Conservation (phyloP, 78 protist species). For the Cavenderia fasciculata region DNA sequence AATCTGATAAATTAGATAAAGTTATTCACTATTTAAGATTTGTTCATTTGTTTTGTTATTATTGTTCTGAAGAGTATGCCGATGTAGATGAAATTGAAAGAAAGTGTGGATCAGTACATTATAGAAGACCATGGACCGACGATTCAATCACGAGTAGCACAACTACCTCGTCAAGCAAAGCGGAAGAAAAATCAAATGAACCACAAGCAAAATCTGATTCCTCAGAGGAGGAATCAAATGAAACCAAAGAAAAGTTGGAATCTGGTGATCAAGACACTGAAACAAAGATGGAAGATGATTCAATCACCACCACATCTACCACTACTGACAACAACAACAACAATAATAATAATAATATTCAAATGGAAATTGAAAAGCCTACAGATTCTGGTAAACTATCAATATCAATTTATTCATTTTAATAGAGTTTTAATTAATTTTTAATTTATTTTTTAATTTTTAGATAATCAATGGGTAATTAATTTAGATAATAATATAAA, state of each 20-base stretch:
- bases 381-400: background rate
- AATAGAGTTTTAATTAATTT: background rate
- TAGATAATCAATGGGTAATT: constrained; percentile 47
- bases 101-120: constrained; percentile 74
- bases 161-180: background rate
- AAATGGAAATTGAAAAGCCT: constrained; percentile 51
- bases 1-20: constrained; percentile 37
- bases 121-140: constrained; percentile 26
- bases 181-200: background rate
- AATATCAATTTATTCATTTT: background rate
- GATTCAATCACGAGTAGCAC: background rate
- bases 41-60: constrained; percentile 76
- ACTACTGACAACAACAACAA: background rate
- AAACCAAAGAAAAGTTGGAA: no score
- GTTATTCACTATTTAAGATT: constrained; percentile 31
- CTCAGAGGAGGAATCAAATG: no score
- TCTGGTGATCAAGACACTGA: no score
- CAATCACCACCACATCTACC: background rate
- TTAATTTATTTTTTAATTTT: background rate
- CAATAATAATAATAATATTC: background rate
- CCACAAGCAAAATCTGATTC: no score
- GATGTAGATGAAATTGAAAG: constrained; percentile 57
- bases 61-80: constrained; percentile 52
- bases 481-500: constrained; percentile 58
- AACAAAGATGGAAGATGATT: no score